phyloP scores from a whole-genome alignment of 108 stramenopile species.

The Nannochloropsis granulata region DNA sequence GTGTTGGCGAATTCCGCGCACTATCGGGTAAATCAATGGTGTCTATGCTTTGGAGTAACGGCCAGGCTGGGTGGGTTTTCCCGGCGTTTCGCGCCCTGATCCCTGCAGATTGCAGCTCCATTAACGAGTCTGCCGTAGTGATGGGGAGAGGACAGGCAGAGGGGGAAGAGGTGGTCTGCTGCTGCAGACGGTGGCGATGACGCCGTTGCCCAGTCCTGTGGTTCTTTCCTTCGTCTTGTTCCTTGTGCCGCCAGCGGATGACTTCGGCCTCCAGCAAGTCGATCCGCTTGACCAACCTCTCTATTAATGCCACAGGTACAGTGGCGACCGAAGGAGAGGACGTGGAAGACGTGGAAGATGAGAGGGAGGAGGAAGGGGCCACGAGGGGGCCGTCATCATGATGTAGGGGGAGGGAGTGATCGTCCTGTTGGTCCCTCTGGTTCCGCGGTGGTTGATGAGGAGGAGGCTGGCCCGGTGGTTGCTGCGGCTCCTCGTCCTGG shows the following conservation, averaged over 20 bases:
- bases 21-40: background rate
- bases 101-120: background rate
- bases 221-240: background rate
- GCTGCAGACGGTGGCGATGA: too few species aligned
- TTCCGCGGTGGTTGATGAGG: too few species aligned
- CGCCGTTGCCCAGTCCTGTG: too few species aligned
- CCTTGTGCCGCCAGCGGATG: background rate
- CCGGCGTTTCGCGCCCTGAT: background rate
- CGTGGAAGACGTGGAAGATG: too few species aligned
- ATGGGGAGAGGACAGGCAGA: background rate
- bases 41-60: background rate
- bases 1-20: background rate
- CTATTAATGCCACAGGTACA: background rate
- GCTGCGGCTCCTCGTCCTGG: background rate
- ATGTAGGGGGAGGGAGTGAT: too few species aligned
- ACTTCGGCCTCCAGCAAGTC: background rate
- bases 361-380: too few species aligned
- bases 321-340: too few species aligned
- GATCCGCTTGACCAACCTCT: background rate
- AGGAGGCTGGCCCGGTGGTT: background rate
- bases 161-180: too few species aligned
- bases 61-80: background rate
- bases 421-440: too few species aligned
- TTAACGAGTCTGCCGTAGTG: background rate
- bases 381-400: too few species aligned